A percentile compares a stretch with the other conserved stretches of the same genome.
These are phyloP conservation scores for Straminergon stramineum DNA, from an alignment of 225 moss, liverwort and hornwort species.

Conservation along the genomic window DNA sequence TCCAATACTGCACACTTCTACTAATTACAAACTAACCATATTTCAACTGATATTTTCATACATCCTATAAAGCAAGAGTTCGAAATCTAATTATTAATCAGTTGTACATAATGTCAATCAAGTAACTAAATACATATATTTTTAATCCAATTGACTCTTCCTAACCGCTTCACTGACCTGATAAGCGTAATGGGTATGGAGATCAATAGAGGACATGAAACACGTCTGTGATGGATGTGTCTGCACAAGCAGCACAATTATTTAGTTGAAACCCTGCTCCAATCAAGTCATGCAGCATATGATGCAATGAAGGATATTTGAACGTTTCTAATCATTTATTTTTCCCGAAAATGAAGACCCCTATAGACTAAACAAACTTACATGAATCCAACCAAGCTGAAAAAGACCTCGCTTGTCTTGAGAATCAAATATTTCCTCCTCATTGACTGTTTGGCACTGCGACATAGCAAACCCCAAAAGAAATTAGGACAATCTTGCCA, in stretches of 20 bases:
- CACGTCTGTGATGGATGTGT: slow-evolving; percentile 96
- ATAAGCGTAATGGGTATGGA: slow-evolving; percentile 98
- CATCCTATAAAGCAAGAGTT: background rate
- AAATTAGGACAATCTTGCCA: background rate
- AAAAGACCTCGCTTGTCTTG: slow-evolving; percentile 94
- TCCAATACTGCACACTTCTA: background rate
- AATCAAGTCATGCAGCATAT: background rate
- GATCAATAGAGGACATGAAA: slow-evolving; percentile 98
- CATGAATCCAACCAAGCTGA: slow-evolving; percentile 99
- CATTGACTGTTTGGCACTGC: slow-evolving; percentile 90
- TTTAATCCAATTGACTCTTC: background rate
- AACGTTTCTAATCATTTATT: background rate
- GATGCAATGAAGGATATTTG: background rate
- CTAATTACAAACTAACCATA: background rate
- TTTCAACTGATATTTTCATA: background rate
- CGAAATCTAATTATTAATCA: background rate
- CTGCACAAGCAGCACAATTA: slow-evolving; percentile 37
- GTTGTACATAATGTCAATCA: background rate
- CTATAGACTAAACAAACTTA: slow-evolving; percentile 12
- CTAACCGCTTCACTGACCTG: slow-evolving; percentile 43
- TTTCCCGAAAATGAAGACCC: background rate
- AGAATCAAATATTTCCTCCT: slow-evolving; percentile 94
- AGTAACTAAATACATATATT: background rate
- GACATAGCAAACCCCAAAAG: slow-evolving; percentile 2
- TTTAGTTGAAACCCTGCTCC: background rate